Evolutionary conservation across 1,139 yeast species (phyloP).

Genomic region (Taiozyma sp.): DNA sequence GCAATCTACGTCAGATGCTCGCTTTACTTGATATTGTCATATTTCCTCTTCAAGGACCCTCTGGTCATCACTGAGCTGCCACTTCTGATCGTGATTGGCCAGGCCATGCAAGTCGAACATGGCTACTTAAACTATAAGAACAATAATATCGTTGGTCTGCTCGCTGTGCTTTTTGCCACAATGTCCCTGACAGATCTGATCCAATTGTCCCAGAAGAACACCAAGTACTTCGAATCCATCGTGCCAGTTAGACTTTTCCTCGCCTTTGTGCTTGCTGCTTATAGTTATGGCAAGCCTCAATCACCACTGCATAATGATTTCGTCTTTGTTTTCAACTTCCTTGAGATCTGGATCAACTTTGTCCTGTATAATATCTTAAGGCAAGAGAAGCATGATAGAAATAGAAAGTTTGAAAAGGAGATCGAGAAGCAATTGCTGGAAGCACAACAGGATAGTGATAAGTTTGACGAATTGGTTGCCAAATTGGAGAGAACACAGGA

Average conservation of each 20-base stretch:
- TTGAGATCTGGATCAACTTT: slow-evolving; percentile 69
- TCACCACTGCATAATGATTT: slow-evolving; percentile 48
- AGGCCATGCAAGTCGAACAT: slow-evolving; percentile 42
- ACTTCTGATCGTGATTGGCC: slow-evolving; percentile 46
- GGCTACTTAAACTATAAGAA: slow-evolving; percentile 23
- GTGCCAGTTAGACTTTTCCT: slow-evolving; percentile 61
- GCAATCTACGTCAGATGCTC: slow-evolving; percentile 33
- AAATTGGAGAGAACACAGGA: slow-evolving; percentile 13
- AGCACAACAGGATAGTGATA: slow-evolving; percentile 13
- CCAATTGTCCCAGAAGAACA: slow-evolving; percentile 52
- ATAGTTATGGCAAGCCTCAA: slow-evolving; percentile 23
- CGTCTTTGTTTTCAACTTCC: slow-evolving; percentile 54
- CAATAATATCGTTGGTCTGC: slow-evolving; percentile 38
- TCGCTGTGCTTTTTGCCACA: slow-evolving; percentile 39
- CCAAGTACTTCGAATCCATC: slow-evolving; percentile 53
- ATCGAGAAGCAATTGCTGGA: slow-evolving; percentile 13
- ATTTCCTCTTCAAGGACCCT: slow-evolving; percentile 34
- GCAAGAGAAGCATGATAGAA: slow-evolving; percentile 50
- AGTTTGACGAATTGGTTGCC: slow-evolving; percentile 11
- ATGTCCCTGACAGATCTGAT: slow-evolving; percentile 49
- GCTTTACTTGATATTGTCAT: slow-evolving; percentile 38
- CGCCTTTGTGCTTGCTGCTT: slow-evolving; percentile 46
- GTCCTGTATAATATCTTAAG: slow-evolving; percentile 56
- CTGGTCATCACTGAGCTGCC: slow-evolving; percentile 32
- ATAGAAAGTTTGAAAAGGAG: slow-evolving; percentile 26